Conservation (phyloP, 176 grass and related monocot genomes). For the Thinopyrum elongatum region DNA sequence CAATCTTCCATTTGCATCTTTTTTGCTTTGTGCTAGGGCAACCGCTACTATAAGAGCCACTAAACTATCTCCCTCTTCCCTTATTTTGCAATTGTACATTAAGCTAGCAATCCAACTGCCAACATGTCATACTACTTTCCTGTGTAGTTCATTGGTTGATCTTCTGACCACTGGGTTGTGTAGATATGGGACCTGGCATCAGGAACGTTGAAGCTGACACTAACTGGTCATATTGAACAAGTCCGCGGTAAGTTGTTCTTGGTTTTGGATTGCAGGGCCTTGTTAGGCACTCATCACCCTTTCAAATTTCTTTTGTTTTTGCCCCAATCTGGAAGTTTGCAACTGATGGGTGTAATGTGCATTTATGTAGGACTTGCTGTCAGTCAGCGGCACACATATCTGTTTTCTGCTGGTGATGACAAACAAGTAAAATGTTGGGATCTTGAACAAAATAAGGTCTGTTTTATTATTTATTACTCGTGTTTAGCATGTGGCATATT, state of each 20-base stretch:
- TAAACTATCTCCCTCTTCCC: neutral
- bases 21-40: neutral
- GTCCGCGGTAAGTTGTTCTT: conserved; percentile 67
- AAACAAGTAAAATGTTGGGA: conserved; percentile 99
- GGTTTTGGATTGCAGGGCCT: neutral
- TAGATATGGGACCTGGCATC: conserved; percentile 99
- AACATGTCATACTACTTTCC: neutral
- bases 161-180: conserved; percentile 4
- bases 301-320: conserved; percentile 8
- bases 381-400: conserved; percentile 86
- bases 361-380: conserved; percentile 86
- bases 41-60: neutral
- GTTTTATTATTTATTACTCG: conserved; percentile 20
- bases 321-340: neutral
- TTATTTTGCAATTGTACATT: neutral
- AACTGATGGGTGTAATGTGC: conserved; percentile 13
- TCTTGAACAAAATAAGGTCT: conserved; percentile 99
- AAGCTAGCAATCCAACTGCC: neutral
- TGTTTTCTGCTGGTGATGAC: conserved; percentile 99
- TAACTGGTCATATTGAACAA: conserved; percentile 98
- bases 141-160: neutral
- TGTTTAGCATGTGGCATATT: conserved; percentile 9
- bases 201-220: conserved; percentile 92
- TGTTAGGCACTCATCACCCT: neutral
- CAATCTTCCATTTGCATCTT: neutral